Conservation (phyloP, 352 stramenopile genomes). For the Pythium aristosporum region DNA sequence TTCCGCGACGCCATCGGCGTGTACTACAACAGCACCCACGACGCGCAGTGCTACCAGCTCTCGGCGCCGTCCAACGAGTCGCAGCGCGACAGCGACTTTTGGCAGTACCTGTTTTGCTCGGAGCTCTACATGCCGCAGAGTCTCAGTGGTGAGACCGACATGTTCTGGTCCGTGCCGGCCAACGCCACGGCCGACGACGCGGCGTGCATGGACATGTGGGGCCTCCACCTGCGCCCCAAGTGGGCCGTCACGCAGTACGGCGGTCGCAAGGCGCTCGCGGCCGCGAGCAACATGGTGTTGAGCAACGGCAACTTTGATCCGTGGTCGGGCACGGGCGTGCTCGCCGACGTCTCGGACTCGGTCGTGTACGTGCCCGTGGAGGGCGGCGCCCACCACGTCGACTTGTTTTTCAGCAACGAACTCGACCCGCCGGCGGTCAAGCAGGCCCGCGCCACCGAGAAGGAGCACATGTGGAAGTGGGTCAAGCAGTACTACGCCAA, state of each 20-base stretch:
- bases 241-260: slow-evolving; percentile 78
- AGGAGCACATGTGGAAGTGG: slow-evolving; percentile 83
- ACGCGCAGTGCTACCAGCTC: slow-evolving; percentile 56
- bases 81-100: slow-evolving; percentile 56
- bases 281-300: slow-evolving; percentile 93
- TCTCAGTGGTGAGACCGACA: slow-evolving; percentile 73
- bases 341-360: slow-evolving; percentile 57
- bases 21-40: slow-evolving; percentile 74
- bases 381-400: slow-evolving; percentile 84
- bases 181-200: slow-evolving; percentile 66
- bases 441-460: slow-evolving; percentile 68
- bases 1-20: slow-evolving; percentile 65
- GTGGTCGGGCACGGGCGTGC: slow-evolving; percentile 89
- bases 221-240: slow-evolving; percentile 55
- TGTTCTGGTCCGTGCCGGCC: slow-evolving; percentile 81
- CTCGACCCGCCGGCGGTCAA: slow-evolving; percentile 78
- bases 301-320: slow-evolving; percentile 94
- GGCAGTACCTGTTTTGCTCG: slow-evolving; percentile 77
- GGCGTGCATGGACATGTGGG: slow-evolving; percentile 62
- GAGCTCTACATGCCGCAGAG: slow-evolving; percentile 74
- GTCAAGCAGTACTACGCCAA: slow-evolving; percentile 31
- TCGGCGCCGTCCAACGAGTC: slow-evolving; percentile 53
- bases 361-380: slow-evolving; percentile 73
- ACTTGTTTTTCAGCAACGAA: slow-evolving; percentile 90
- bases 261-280: slow-evolving; percentile 56